phyloP scores from a whole-genome alignment of 208 protist species.

The Acanthamoeba castellanii region DNA sequence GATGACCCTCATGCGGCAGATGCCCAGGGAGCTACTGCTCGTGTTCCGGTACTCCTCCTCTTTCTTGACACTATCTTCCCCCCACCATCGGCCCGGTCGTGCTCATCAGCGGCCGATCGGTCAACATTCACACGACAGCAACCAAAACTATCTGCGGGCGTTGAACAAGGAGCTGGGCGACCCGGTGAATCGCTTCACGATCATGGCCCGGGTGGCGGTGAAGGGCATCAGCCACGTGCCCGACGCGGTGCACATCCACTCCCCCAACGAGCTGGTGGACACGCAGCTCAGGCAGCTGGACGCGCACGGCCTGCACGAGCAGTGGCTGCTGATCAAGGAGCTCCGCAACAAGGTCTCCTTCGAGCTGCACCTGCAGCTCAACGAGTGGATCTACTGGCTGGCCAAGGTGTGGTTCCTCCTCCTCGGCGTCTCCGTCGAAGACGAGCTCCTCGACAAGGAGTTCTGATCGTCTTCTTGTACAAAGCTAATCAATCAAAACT shows the following conservation, averaged over 20 bases:
- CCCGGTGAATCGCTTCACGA: constrained; percentile 52
- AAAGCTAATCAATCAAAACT: no score
- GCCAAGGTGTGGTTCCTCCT: constrained; percentile 44
- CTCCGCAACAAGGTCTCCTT: constrained; percentile 45
- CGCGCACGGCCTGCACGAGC: neutral
- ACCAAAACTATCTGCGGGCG: constrained; percentile 57
- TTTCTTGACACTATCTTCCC: neutral
- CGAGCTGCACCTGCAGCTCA: constrained; percentile 42
- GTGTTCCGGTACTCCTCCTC: constrained; percentile 25
- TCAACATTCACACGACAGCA: neutral
- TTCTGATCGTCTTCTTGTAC: neutral
- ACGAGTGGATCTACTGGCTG: constrained; percentile 52
- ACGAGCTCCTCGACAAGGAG: constrained; percentile 40
- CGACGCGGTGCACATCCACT: neutral
- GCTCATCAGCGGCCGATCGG: no score
- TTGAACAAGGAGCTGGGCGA: constrained; percentile 71
- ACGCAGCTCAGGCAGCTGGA: neutral
- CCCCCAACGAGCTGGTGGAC: neutral
- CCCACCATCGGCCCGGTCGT: no score
- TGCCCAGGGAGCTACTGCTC: constrained; percentile 43
- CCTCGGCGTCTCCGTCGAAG: constrained; percentile 5
- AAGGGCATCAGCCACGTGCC: constrained; percentile 2
- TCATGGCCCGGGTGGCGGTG: constrained; percentile 43
- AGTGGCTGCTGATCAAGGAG: constrained; percentile 21
- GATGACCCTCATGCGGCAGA: constrained; percentile 9